Conservation (phyloP, 2,329 filamentous ascomycete genomes). For the Diplocarpon rosae region DNA sequence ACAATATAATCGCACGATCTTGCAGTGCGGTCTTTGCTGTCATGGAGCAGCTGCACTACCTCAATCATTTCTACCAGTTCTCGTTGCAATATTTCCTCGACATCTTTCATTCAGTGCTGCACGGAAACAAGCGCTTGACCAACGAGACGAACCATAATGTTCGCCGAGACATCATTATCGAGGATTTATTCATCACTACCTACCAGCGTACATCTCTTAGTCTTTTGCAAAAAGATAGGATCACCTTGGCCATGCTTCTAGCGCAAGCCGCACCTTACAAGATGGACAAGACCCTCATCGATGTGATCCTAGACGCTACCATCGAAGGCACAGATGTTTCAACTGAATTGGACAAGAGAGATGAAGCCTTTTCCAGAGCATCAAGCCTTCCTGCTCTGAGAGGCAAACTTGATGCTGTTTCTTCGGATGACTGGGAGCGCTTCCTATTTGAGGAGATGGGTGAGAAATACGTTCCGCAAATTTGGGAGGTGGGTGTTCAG, state of each 20-base stretch:
- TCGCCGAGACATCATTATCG: constrained; percentile 81
- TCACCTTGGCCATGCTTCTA: constrained; percentile 89
- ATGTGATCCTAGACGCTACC: constrained; percentile 70
- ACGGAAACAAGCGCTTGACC: constrained; percentile 62
- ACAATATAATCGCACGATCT: constrained; percentile 83
- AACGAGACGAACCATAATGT: constrained; percentile 63
- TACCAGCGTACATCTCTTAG: constrained; percentile 92
- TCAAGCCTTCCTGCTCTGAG: constrained; percentile 64
- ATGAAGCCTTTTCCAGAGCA: constrained; percentile 58
- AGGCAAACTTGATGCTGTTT: constrained; percentile 52
- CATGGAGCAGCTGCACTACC: constrained; percentile 90
- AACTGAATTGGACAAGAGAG: constrained; percentile 49
- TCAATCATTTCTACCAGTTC: constrained; percentile 99
- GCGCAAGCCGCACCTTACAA: constrained; percentile 92
- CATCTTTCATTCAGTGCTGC: constrained; percentile 89
- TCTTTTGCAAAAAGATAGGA: constrained; percentile 83
- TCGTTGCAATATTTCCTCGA: constrained; percentile 96
- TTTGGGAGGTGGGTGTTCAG: constrained; percentile 57
- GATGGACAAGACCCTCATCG: constrained; percentile 85
- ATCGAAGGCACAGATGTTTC: constrained; percentile 71
- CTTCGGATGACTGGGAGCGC: constrained; percentile 58
- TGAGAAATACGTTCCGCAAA: constrained; percentile 68
- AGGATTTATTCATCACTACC: constrained; percentile 80
- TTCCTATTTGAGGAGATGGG: constrained; percentile 82
- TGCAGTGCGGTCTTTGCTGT: constrained; percentile 98